Evolutionary conservation across 495 filamentous ascomycete genomes (phyloP), one percentile per base, ranked within the genome.

Genomic region (Penicillium lividum): DNA sequence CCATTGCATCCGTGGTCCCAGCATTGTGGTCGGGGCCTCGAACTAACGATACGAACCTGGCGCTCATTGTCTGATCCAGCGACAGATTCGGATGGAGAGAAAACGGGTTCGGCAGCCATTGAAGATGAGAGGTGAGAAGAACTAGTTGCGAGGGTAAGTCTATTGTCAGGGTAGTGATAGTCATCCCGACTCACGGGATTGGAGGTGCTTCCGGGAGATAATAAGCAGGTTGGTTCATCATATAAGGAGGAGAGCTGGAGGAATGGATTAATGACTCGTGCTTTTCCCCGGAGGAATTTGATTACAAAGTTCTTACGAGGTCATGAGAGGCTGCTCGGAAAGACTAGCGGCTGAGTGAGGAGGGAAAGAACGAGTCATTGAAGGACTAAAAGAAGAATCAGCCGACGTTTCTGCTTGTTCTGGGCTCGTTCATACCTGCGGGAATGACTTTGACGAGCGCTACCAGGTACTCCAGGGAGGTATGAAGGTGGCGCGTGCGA

Each of bases 1-100:
- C 92, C 92, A 66, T 96, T 95, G 80, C 92, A 97, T 8, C 92
- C 92, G 63, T 97, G 92, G 48, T 97, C 92, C 90, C 90, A 97
- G 73, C 92, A 97, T 69, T 95, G 92, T 4, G 92, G 92, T 72
- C 92, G 93, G 7, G 90, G 90, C 55, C 90, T 84, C 50, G 84
- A 85, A 63, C 86, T 87, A 11, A 92, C 80, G 38, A 92, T 83
- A 51, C 89, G 81, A 5, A 89, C 84, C 51, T 84, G 80, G 16
- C 81, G 81, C 68, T 80, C 63, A 59, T 65, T 58, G 15, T 75
- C 73, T 61, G 71, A 62, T 13, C 66, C 47, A 7, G 62, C 63
- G 1, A 67, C 55, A 44, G 72, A 68, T 43, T 72, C 65, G 42
- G 70, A 56, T 30, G 72, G 63, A 28, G 71, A 72, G 56, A 72